Base-by-base conservation (phyloP, 1,139 yeast species). In the Candida sanyaensis region DNA sequence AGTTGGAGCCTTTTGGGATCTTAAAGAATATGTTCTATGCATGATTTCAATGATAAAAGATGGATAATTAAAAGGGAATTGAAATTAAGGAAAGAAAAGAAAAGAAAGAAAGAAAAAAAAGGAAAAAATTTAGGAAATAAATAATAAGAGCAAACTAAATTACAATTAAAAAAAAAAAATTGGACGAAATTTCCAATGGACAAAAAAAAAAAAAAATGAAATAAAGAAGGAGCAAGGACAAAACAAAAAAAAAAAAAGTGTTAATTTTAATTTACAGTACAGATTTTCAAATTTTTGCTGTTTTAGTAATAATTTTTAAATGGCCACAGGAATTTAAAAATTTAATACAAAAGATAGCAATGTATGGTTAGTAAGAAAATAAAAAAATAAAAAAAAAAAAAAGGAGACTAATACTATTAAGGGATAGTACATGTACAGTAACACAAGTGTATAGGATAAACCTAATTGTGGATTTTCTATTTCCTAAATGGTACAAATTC, bases 11-110 rank as follows among this genome's bases (percentile, higher is more conserved):
- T 96, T 88, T 49, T 87, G 74, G 59, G 91, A 85, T 83, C 99
- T 91, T 74, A 93, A 81, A 37, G 98, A 93, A 73, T 93, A 93
- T 45, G 99, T 92, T 86, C 98, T 88, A 81, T 93, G 98, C 99
- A 93, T 93, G 59, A 52, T 77, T 32, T 32, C 21, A 32, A 17
- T 8, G 6, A 21, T 6, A 17, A 13, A 12, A n/a, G 37, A 13
- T n/a, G 23, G 21, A 13, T 11, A 33, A 7, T 6, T 11, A 12
- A 11, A 13, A 21, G 9, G 11, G 11, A 11, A 93, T 92, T 59
- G 51, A 37, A 33, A 39, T 23, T 24, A 36, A 27, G 17, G 12
- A 26, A 46, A 42, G 32, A 33, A 28, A 36, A 12, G 42, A 34
- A 33, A n/a, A 37, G 39, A 24, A 34, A 47, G 32, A 38, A 34